Conservation (phyloP, 192 early-diverging fungal genomes). For the Geosiphon pyriformis region DNA sequence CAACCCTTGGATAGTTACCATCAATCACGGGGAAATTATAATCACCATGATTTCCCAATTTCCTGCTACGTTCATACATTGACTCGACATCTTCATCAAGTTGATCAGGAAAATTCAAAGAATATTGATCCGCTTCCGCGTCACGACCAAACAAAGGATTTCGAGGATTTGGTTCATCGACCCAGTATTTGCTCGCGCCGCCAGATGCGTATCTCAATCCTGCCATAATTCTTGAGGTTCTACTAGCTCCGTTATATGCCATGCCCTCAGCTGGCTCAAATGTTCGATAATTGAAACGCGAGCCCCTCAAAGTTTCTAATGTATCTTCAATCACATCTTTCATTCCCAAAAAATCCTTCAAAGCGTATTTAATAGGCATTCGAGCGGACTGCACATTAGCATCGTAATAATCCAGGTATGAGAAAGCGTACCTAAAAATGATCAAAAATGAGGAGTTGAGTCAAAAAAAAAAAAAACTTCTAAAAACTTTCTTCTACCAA, state of each 20-base stretch:
- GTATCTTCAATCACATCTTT: constrained; percentile 82
- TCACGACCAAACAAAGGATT: constrained; percentile 9
- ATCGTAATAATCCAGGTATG: constrained; percentile 74
- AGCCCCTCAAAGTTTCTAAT: constrained; percentile 68
- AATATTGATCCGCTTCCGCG: constrained; percentile 6
- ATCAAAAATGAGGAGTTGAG: constrained; percentile 15
- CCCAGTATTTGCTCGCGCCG: constrained; percentile 49
- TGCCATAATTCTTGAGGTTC: constrained; percentile 54
- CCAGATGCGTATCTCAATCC: constrained; percentile 48
- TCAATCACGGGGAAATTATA: constrained; percentile 30
- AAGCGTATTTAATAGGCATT: constrained; percentile 69
- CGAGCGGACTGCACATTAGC: constrained; percentile 62
- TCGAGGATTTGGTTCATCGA: constrained; percentile 32
- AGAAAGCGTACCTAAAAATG: constrained; percentile 61
- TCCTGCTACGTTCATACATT: constrained; percentile 16
- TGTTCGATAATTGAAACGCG: constrained; percentile 69
- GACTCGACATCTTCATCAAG: constrained; percentile 34
- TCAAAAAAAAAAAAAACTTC: constrained; percentile 2
- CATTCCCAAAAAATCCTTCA: constrained; percentile 75
- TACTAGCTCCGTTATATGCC: constrained; percentile 48
- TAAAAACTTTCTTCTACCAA: constrained; percentile 46
- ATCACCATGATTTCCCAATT: constrained; percentile 27
- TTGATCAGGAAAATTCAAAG: constrained; percentile 35
- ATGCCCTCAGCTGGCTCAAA: constrained; percentile 71
- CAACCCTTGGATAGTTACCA: background rate